Conservation (phyloP, 2,329 filamentous ascomycete genomes). For the Diaporthe sp. region DNA sequence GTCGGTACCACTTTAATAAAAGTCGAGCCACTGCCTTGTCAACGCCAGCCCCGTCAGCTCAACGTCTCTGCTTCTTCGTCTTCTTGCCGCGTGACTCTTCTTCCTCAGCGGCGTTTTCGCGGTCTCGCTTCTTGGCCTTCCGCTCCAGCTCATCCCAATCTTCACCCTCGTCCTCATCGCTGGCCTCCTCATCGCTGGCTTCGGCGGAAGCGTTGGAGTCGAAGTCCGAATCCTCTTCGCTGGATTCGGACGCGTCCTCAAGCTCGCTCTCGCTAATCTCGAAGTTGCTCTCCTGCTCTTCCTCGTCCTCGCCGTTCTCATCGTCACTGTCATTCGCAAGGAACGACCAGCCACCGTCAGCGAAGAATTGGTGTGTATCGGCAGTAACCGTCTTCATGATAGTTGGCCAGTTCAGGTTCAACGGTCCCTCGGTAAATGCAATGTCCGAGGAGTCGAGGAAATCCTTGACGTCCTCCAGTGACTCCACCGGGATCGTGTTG, state of each 20-base stretch:
- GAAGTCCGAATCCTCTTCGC: slow-evolving; percentile 91
- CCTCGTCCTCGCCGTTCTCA: slow-evolving; percentile 81
- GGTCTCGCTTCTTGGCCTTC: slow-evolving; percentile 89
- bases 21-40: not conserved
- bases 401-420: slow-evolving; percentile 98
- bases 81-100: slow-evolving; percentile 81
- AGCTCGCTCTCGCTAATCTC: slow-evolving; percentile 91
- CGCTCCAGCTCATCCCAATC: slow-evolving; percentile 96
- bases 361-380: slow-evolving; percentile 95
- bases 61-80: slow-evolving; percentile 64
- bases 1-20: not conserved
- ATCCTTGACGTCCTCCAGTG: slow-evolving; percentile 94
- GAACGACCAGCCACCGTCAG: slow-evolving; percentile 96
- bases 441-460: slow-evolving; percentile 98
- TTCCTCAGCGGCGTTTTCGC: slow-evolving; percentile 77
- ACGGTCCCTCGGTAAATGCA: slow-evolving; percentile 90
- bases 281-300: slow-evolving; percentile 92
- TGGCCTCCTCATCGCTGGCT: slow-evolving; percentile 83
- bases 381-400: slow-evolving; percentile 99
- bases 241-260: slow-evolving; percentile 82
- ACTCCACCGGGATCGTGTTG: slow-evolving; percentile 98
- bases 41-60: not conserved
- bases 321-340: slow-evolving; percentile 89
- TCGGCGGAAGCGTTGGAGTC: slow-evolving; percentile 90
- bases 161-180: slow-evolving; percentile 84